Conservation (phyloP, 202 grass and related monocot genomes). For the Panicum hallii region DNA sequence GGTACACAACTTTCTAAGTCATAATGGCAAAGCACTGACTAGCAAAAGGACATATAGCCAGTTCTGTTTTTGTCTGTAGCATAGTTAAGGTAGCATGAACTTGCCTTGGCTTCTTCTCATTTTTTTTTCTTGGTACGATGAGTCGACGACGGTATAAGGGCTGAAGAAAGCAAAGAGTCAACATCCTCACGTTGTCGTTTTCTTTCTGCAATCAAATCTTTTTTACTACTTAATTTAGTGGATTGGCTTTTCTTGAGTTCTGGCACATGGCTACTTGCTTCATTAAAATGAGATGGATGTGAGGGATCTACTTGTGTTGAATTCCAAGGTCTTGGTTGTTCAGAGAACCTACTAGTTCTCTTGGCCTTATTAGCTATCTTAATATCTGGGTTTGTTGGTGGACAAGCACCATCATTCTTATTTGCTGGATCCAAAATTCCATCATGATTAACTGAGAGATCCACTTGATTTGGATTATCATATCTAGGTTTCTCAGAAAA, state of each 20-base stretch:
- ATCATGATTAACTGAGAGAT: conserved; percentile 33
- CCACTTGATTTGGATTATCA: conserved; percentile 40
- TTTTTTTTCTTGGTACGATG: conserved; percentile 50
- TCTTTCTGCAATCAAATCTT: conserved; percentile 64
- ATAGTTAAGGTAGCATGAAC: conserved; percentile 41
- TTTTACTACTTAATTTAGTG: conserved; percentile 40
- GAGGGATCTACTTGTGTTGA: conserved; percentile 43
- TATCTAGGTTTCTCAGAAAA: conserved; percentile 53
- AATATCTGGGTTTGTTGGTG: conserved; percentile 45
- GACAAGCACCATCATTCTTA: conserved; percentile 34
- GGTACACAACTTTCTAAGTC: conserved; percentile 39
- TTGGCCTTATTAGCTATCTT: conserved; percentile 50
- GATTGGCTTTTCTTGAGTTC: conserved; percentile 52
- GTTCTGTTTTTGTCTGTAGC: not conserved
- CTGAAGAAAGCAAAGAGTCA: conserved; percentile 77
- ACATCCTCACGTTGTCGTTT: conserved; percentile 82
- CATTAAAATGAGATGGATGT: conserved; percentile 40
- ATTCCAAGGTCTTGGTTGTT: conserved; percentile 45
- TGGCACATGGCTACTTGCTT: conserved; percentile 40
- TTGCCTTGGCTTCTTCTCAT: conserved; percentile 52
- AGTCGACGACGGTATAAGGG: conserved; percentile 69
- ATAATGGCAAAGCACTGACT: not conserved
- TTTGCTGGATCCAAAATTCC: conserved; percentile 23
- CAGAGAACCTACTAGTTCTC: conserved; percentile 52
- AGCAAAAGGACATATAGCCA: not conserved